Evolutionary conservation across 1,139 yeast species (phyloP).

Genomic region (Lodderomyces beijingensis): DNA sequence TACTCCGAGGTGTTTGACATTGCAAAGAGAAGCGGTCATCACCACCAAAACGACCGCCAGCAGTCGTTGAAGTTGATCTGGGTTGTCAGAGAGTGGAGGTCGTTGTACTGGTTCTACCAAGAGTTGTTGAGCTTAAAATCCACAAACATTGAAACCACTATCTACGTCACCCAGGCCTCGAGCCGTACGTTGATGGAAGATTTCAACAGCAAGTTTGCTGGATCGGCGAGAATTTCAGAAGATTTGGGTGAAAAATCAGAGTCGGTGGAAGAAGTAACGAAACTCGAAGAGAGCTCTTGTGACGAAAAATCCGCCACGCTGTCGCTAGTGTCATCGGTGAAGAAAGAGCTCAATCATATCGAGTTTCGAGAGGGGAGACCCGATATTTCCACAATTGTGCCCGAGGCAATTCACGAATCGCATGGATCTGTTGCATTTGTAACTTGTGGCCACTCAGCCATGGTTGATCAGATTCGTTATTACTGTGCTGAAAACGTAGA

Average conservation of each 20-base stretch:
- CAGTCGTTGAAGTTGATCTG: constrained; percentile 4
- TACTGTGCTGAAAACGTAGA: constrained; percentile 26
- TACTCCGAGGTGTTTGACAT: constrained; percentile 32
- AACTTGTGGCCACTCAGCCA: constrained; percentile 50
- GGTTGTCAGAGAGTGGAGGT: constrained; percentile 29
- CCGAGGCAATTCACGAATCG: constrained; percentile 24
- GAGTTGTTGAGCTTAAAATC: constrained; percentile 25
- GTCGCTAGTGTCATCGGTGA: constrained; percentile 9
- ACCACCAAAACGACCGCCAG: neutral
- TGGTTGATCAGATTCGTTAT: constrained; percentile 49
- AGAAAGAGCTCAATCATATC: constrained; percentile 24
- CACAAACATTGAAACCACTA: constrained; percentile 23
- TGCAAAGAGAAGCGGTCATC: constrained; percentile 9
- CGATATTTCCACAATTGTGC: constrained; percentile 21
- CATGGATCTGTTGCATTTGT: constrained; percentile 38
- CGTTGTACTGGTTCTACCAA: constrained; percentile 32
- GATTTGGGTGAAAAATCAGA: constrained; percentile 3
- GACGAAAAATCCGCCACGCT: constrained; percentile 18
- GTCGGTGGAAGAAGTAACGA: constrained; percentile 3
- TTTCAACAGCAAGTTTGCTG: constrained; percentile 4
- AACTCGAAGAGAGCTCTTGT: neutral
- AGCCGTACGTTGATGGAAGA: constrained; percentile 5
- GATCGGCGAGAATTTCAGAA: constrained; percentile 2
- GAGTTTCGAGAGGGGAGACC: constrained; percentile 34
- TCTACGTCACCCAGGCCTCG: constrained; percentile 31